A percentile compares a stretch with the other conserved stretches of the same genome.
These are phyloP conservation scores for Metschnikowia santaceciliae DNA, from an alignment of 805 yeast species.

Conservation along the genomic window DNA sequence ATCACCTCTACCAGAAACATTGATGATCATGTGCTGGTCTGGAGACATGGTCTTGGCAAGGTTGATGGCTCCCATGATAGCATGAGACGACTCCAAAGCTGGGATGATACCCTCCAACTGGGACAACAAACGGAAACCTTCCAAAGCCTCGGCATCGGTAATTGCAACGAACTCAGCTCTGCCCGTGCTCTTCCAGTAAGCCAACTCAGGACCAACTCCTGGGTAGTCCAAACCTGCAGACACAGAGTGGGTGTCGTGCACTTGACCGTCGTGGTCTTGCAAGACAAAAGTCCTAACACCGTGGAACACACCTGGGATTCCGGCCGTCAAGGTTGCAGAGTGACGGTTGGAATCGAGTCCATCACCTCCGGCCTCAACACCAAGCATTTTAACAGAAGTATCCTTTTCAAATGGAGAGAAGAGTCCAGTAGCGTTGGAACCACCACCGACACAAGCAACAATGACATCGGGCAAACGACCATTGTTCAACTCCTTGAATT, in stretches of 20 bases:
- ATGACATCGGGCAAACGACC: constrained; percentile 89
- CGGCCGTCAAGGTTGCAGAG: constrained; percentile 93
- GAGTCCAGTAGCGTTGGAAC: constrained; percentile 94
- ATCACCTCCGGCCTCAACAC: constrained; percentile 99
- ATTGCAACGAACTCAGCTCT: constrained; percentile 90
- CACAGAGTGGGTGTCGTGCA: constrained; percentile 95
- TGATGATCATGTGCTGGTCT: constrained; percentile 80
- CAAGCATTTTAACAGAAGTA: constrained; percentile 69
- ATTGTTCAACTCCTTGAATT: constrained; percentile 71
- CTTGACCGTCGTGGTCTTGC: constrained; percentile 91
- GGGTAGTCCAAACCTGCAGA: constrained; percentile 99
- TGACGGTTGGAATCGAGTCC: constrained; percentile 87
- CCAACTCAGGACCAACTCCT: constrained; percentile 98
- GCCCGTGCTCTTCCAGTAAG: constrained; percentile 91
- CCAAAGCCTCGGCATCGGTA: constrained; percentile 90
- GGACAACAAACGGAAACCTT: constrained; percentile 83
- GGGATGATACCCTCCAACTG: constrained; percentile 98
- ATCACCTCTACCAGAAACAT: constrained; percentile 97
- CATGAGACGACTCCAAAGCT: constrained; percentile 96
- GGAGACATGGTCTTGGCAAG: constrained; percentile 76
- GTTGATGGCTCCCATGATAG: constrained; percentile 85
- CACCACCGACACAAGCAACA: constrained; percentile 99
- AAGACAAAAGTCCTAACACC: constrained; percentile 94
- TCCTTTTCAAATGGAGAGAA: constrained; percentile 92
- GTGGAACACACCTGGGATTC: constrained; percentile 95